These are phyloP conservation scores for Aspergillus ochraceoroseus DNA, from an alignment of 2,329 filamentous ascomycete species.

Conservation along the genomic window DNA sequence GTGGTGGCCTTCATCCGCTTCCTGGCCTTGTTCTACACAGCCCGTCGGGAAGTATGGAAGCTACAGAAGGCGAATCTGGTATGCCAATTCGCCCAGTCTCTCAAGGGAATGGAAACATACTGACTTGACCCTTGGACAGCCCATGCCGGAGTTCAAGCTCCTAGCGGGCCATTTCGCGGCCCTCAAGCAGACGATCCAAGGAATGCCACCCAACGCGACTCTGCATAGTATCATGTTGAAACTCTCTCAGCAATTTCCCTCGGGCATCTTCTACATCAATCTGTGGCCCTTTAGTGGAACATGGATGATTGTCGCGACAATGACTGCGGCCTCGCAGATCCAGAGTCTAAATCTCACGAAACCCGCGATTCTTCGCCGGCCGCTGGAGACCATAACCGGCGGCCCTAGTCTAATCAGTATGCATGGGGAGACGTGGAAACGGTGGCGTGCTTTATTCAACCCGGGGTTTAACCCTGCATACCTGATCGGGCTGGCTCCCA, in stretches of 20 bases:
- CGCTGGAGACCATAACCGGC: slow-evolving; percentile 7
- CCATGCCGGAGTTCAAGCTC: slow-evolving; percentile 1
- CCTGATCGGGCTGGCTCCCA: slow-evolving; percentile 5
- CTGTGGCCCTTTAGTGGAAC: slow-evolving; percentile 3
- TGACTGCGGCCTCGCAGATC: background rate
- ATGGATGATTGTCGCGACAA: background rate
- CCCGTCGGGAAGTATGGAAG: slow-evolving; percentile 2
- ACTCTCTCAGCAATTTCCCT: background rate
- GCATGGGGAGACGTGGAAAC: slow-evolving; percentile 5
- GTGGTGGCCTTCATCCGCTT: background rate
- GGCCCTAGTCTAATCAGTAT: slow-evolving; percentile 10
- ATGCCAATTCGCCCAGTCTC: background rate
- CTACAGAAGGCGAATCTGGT: slow-evolving; percentile 4
- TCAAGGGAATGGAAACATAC: background rate
- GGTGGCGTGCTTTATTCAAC: slow-evolving; percentile 9
- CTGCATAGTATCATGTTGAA: slow-evolving; percentile 2
- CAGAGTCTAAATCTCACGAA: slow-evolving; percentile 7
- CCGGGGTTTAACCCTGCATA: slow-evolving; percentile 6
- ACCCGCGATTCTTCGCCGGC: slow-evolving; percentile 1
- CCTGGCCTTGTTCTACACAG: background rate
- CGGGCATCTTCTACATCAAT: slow-evolving; percentile 6
- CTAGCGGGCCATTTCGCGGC: slow-evolving; percentile 1
- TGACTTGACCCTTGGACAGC: background rate
- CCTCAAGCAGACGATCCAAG: background rate
- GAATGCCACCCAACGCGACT: slow-evolving; percentile 4